These are phyloP conservation scores for Panicum virgatum DNA, from an alignment of 202 grass and related monocot species.

Conservation along the genomic window DNA sequence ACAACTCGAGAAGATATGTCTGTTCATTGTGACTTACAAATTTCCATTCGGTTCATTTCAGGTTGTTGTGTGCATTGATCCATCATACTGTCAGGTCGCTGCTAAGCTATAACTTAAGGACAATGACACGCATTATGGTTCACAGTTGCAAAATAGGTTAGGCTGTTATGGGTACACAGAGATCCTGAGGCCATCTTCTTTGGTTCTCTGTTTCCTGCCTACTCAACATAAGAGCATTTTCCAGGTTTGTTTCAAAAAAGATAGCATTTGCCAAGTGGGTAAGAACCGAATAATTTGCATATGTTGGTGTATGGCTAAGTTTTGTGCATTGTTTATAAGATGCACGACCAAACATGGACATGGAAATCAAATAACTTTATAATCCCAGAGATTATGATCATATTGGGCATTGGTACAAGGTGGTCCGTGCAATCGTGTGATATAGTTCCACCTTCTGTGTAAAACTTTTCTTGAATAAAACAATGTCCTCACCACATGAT, in stretches of 20 bases:
- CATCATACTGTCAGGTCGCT: background rate
- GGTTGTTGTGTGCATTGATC: constrained; percentile 36
- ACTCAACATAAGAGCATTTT: no score
- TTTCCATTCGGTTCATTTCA: background rate
- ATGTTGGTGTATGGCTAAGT: background rate
- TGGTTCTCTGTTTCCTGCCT: no score
- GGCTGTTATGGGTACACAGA: background rate
- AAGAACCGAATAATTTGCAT: background rate
- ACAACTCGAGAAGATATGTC: background rate
- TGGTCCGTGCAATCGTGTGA: background rate
- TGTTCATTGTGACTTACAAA: background rate
- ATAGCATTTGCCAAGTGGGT: background rate
- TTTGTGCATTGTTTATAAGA: background rate
- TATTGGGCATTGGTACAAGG: background rate
- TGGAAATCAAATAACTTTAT: background rate
- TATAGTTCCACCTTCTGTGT: background rate
- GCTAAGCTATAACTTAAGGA: background rate
- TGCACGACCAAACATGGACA: background rate
- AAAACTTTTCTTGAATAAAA: background rate
- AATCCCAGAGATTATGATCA: background rate
- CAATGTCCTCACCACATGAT: background rate
- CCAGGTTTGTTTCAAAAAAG: no score
- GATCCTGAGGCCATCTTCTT: background rate
- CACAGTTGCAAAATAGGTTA: background rate
- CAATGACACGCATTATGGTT: background rate